Evolutionary conservation across 352 stramenopile genomes (phyloP), one percentile per base, ranked within the genome.

Genomic region (Phytophthora pseudosyringae): DNA sequence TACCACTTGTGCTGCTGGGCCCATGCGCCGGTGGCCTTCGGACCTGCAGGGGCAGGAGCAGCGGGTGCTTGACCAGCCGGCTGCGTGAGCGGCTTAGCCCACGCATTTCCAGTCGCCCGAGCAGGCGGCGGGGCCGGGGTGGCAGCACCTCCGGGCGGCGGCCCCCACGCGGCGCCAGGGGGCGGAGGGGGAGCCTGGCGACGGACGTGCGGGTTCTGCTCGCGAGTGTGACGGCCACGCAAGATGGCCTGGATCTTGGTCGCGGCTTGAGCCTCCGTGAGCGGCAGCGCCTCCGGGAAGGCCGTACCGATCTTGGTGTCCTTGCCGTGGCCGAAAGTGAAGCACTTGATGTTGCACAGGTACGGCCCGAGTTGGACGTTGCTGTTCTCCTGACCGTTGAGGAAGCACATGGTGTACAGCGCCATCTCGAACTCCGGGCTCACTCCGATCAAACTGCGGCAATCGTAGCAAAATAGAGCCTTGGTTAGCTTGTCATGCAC

Each of bases 351-450:
- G 69, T 96, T 96, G 68, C 80, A 81, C 54, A 90, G 71, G 72
- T 97, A 97, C 6, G 85, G 83, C 2, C 91, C 91, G 3, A 90
- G 71, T 40, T 96, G 80, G 45, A 97, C 90, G 53, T 91, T 71
- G 53, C 98, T 93, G 29, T 94, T 81, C 31, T 98, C 83, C 48
- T 89, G 71, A 50, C 89, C 93, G 39, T 97, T 91, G 21, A 98
- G 64, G 71, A 98, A 98, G 59, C 91, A 98, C 70, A 98, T 88
- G 2, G 94, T 98, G 78, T 98, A 98, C n/a, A 98, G 69, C 18
- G 96, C 95, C 69, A 99, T 87, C 74, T 99, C 96, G 46, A 99
- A 99, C 71, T 99, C 96, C 4, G 95, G 95, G 38, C 87, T 98
- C 15, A 98, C 92, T 28, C 94, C 96, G 49, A 99, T 95, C 38